Conservation (phyloP, 2,329 filamentous ascomycete genomes). For the Aspergillus proliferans region DNA sequence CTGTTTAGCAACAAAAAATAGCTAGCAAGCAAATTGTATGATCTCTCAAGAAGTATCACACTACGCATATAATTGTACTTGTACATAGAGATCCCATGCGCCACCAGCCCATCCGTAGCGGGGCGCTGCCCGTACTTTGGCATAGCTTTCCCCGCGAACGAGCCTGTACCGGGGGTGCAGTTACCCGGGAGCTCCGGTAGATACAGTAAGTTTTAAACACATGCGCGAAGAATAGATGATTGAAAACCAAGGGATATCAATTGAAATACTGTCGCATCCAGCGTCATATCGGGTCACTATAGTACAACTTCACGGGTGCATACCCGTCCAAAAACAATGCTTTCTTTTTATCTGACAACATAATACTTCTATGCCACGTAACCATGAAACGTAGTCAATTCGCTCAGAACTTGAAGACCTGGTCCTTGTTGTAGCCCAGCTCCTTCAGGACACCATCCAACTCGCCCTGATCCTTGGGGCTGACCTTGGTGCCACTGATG, state of each 20-base stretch:
- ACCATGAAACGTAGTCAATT: not conserved
- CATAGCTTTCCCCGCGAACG: not conserved
- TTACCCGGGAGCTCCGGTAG: not conserved
- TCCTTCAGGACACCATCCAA: constrained; percentile 75
- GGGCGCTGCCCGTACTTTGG: not conserved
- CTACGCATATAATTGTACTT: no score
- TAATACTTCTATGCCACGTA: not conserved
- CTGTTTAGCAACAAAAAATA: no score
- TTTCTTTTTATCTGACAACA: no score
- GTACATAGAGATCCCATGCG: no score
- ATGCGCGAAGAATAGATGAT: no score
- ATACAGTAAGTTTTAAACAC: not conserved
- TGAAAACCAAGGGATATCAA: no score
- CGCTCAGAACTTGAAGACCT: constrained; percentile 90
- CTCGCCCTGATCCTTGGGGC: constrained; percentile 91
- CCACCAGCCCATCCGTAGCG: not conserved
- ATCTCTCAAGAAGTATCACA: no score
- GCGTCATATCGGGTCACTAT: not conserved
- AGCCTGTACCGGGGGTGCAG: not conserved
- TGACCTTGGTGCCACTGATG: constrained; percentile 82
- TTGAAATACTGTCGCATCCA: not conserved
- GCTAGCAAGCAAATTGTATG: no score
- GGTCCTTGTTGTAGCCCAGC: constrained; percentile 75
- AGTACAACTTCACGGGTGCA: not conserved
- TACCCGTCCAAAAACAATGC: not conserved